Evolutionary conservation across 306 rosid species (phyloP).

Genomic region (Begonia loranthoides): DNA sequence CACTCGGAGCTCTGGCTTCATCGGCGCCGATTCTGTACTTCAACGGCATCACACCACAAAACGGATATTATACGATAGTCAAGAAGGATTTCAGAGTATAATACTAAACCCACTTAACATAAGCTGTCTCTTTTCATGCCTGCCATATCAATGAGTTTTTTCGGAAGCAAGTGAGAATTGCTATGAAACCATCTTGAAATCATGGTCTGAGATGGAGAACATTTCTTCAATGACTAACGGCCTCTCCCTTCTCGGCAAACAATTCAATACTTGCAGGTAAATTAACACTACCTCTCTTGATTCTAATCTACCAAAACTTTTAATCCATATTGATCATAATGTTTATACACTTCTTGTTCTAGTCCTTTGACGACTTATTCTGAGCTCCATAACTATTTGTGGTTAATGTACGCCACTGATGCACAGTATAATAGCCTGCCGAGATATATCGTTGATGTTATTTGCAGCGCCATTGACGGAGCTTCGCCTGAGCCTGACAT

Average conservation of each 20-base stretch:
- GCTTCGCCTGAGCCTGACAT: conserved; percentile 19
- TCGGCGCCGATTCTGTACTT: conserved; percentile 75
- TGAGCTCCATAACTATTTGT: conserved; percentile 27
- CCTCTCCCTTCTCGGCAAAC: conserved; percentile 35
- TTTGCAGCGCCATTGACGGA: conserved; percentile 53
- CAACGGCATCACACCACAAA: conserved; percentile 31
- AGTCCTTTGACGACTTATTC: conserved; percentile 28
- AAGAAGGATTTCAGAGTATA: conserved; percentile 51
- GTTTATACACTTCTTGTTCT: background rate
- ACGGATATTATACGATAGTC: conserved; percentile 41
- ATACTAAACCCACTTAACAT: background rate
- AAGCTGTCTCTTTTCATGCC: conserved; percentile 1
- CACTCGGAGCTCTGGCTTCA: conserved; percentile 72
- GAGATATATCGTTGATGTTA: conserved; percentile 28
- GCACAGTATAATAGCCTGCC: conserved; percentile 64
- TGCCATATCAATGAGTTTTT: background rate
- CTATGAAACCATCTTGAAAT: conserved; percentile 32
- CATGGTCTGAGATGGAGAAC: conserved; percentile 54
- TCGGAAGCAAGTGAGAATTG: conserved; percentile 57
- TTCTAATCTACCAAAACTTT: background rate
- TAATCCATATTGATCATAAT: background rate
- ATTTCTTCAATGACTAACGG: conserved; percentile 32
- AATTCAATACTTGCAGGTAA: conserved; percentile 40
- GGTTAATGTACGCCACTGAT: background rate
- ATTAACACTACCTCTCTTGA: background rate